These are phyloP conservation scores for Rhynchosporium agropyri DNA, from an alignment of 2,329 filamentous ascomycete genomes.

Conservation along the genomic window DNA sequence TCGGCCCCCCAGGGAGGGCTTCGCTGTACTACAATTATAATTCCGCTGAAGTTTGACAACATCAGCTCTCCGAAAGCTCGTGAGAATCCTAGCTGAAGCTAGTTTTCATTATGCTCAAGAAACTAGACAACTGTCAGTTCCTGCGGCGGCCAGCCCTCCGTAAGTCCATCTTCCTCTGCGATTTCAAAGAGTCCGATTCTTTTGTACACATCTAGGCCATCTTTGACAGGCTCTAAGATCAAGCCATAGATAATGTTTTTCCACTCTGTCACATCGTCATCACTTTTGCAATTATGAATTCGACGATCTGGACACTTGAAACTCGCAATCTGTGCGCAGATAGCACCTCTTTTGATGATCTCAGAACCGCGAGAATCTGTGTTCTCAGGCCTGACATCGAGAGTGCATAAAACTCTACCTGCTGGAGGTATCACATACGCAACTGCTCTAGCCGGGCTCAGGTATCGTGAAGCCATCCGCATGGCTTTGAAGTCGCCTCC, in stretches of 20 bases:
- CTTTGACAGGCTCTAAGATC: slow-evolving; percentile 9
- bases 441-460: neutral
- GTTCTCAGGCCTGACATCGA: slow-evolving; percentile 3
- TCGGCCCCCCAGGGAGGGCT: too few species aligned
- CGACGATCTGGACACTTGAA: slow-evolving; percentile 1
- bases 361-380: neutral
- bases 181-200: slow-evolving; percentile 19
- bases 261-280: neutral
- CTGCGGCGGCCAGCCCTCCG: slow-evolving; percentile 8
- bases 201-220: neutral
- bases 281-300: neutral
- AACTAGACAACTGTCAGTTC: slow-evolving; percentile 6
- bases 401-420: slow-evolving; percentile 11
- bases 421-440: neutral
- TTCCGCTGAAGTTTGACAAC: too few species aligned
- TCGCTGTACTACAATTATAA: too few species aligned
- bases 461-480: neutral
- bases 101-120: neutral
- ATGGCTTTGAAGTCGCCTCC: neutral
- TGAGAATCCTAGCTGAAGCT: too few species aligned
- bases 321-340: slow-evolving; percentile 16
- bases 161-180: slow-evolving; percentile 16
- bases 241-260: neutral
- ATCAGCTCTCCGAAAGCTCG: too few species aligned
- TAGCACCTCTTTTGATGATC: neutral